phyloP scores from a whole-genome alignment of 164 flowering plant species.

The Amborella trichopoda region DNA sequence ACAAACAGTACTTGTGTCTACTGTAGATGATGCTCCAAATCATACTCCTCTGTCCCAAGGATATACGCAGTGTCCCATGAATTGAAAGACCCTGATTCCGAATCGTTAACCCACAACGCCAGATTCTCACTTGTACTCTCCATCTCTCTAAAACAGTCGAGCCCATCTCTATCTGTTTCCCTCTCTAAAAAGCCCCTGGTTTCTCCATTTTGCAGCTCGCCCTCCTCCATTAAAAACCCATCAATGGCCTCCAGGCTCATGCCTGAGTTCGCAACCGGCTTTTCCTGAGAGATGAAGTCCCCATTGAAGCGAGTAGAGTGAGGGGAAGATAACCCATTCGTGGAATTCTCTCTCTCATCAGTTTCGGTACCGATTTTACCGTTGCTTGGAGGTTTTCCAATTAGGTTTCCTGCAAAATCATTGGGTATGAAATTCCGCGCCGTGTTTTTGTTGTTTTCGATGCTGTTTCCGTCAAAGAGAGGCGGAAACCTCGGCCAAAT shows the following conservation, averaged over 20 bases:
- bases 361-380: background rate
- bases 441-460: too few relatives aligned
- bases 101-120: conserved; percentile 47
- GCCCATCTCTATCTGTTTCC: conserved; percentile 16
- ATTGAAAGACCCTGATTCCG: conserved; percentile 10
- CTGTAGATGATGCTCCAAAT: too few relatives aligned
- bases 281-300: background rate
- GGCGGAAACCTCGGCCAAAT: too few relatives aligned
- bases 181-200: conserved; percentile 26
- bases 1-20: too few relatives aligned
- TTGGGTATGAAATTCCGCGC: too few relatives aligned
- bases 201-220: too few relatives aligned
- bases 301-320: background rate
- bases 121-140: conserved; percentile 21
- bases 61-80: conserved; percentile 50
- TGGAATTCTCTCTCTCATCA: conserved; percentile 15
- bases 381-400: too few relatives aligned
- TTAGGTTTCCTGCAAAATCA: too few relatives aligned
- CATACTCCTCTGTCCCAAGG: too few relatives aligned
- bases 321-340: conserved; percentile 10
- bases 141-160: conserved; percentile 42
- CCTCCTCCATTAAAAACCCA: too few relatives aligned
- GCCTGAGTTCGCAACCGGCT: too few relatives aligned
- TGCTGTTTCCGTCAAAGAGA: too few relatives aligned
- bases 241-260: background rate